Percentiles rank a stretch among this genome's conserved stretches.
Conservation (phyloP, 352 stramenopile species). For the Phytopythium boreale region DNA sequence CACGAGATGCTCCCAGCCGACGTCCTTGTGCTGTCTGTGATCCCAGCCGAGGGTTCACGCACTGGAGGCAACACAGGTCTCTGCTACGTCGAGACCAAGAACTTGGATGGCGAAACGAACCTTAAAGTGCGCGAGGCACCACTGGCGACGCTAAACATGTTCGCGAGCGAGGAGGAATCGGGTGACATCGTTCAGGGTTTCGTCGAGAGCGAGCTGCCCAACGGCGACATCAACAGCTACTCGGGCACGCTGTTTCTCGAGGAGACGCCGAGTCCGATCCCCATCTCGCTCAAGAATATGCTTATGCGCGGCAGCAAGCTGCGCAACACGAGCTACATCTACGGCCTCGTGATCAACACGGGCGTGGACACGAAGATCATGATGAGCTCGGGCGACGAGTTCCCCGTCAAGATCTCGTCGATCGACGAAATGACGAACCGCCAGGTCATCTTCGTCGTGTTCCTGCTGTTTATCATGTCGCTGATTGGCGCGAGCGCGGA, state of each 20-base stretch:
- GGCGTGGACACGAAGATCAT: conserved; percentile 92
- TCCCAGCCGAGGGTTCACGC: conserved; percentile 54
- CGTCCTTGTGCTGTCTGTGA: conserved; percentile 75
- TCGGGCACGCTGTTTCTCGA: conserved; percentile 69
- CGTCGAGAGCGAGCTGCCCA: conserved; percentile 77
- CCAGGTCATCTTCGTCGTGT: conserved; percentile 80
- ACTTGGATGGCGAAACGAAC: conserved; percentile 86
- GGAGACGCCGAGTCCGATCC: conserved; percentile 49
- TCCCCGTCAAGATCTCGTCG: conserved; percentile 77
- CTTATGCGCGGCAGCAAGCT: conserved; percentile 88
- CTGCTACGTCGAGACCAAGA: conserved; percentile 90
- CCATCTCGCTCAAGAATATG: conserved; percentile 86
- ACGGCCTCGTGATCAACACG: conserved; percentile 92
- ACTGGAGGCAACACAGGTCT: conserved; percentile 65
- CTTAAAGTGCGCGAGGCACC: conserved; percentile 80
- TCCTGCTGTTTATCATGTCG: conserved; percentile 71
- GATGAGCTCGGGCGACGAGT: conserved; percentile 85
- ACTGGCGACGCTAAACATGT: conserved; percentile 52
- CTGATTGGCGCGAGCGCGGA: conserved; percentile 62
- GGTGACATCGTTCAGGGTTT: conserved; percentile 65
- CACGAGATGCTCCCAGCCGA: conserved; percentile 80
- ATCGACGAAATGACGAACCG: conserved; percentile 87
- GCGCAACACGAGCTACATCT: conserved; percentile 87
- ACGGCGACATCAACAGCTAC: conserved; percentile 80
- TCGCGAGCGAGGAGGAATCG: conserved; percentile 61